These are phyloP conservation scores for Vinca major DNA, from an alignment of 305 asterid genomes.

Conservation along the genomic window DNA sequence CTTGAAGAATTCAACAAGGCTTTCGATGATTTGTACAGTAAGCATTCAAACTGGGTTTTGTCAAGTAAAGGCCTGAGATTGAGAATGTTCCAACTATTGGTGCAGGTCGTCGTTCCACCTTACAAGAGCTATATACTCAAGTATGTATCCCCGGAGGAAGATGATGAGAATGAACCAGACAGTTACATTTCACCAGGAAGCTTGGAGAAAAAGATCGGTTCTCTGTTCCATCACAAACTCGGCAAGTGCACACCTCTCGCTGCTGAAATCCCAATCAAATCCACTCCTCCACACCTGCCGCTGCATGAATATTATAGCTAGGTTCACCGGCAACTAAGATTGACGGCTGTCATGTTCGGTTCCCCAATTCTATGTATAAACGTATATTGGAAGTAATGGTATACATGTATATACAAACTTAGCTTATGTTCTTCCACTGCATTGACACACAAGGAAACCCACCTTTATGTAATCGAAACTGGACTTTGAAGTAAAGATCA, in stretches of 20 bases:
- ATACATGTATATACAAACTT: neutral
- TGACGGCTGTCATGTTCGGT: neutral
- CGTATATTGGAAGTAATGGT: constrained; percentile 1
- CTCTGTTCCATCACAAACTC: constrained; percentile 43
- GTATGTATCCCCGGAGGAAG: constrained; percentile 30
- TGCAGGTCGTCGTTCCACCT: constrained; percentile 43
- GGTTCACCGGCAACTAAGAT: neutral
- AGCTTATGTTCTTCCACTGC: no score
- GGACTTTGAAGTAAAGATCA: no score
- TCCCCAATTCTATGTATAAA: neutral
- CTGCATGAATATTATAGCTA: constrained; percentile 31
- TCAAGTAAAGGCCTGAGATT: constrained; percentile 47
- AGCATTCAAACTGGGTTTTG: constrained; percentile 50
- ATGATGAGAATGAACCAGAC: constrained; percentile 25
- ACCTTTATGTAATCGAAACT: no score
- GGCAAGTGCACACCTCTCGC: constrained; percentile 45
- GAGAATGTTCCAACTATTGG: constrained; percentile 34
- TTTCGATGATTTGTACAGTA: constrained; percentile 48
- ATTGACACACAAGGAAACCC: no score
- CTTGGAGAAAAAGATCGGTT: constrained; percentile 36
- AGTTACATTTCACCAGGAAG: constrained; percentile 28
- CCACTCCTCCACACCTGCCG: constrained; percentile 49
- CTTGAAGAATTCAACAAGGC: constrained; percentile 44
- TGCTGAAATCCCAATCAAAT: constrained; percentile 28
- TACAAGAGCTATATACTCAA: constrained; percentile 43